Percentiles rank a stretch among this genome's conserved stretches.
phyloP scores from a whole-genome alignment of 2,329 filamentous ascomycete genomes.

The Xylariaceae sp. region DNA sequence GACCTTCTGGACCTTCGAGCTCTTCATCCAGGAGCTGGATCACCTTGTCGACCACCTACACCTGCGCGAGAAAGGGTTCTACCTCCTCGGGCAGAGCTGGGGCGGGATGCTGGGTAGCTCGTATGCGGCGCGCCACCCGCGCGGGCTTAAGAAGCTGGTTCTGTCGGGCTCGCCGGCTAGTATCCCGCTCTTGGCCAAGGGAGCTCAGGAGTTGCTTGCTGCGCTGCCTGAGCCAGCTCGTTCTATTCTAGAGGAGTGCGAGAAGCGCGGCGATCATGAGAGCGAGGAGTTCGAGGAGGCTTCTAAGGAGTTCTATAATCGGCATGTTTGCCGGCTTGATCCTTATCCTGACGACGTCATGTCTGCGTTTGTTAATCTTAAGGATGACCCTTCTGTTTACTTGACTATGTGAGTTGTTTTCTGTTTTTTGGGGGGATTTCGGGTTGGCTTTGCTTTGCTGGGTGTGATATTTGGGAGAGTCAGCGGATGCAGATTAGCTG shows the following conservation, averaged over 20 bases:
- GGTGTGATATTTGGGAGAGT: too few species aligned
- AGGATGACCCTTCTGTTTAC: slow-evolving; percentile 18
- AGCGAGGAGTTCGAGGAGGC: slow-evolving; percentile 18
- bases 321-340: slow-evolving; percentile 18
- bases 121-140: slow-evolving; percentile 16
- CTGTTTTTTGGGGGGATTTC: neutral
- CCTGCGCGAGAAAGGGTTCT: slow-evolving; percentile 15
- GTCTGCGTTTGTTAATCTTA: slow-evolving; percentile 8
- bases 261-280: slow-evolving; percentile 12
- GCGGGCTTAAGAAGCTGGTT: slow-evolving; percentile 24
- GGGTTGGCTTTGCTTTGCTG: too few species aligned
- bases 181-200: slow-evolving; percentile 23
- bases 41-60: slow-evolving; percentile 21
- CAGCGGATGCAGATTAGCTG: too few species aligned
- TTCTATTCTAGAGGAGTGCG: slow-evolving; percentile 14
- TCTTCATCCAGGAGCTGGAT: slow-evolving; percentile 26
- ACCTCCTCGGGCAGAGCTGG: slow-evolving; percentile 24
- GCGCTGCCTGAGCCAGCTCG: slow-evolving; percentile 9
- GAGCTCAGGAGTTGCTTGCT: slow-evolving; percentile 13
- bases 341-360: slow-evolving; percentile 12
- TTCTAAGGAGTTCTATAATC: slow-evolving; percentile 7
- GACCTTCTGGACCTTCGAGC: slow-evolving; percentile 26
- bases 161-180: slow-evolving; percentile 25
- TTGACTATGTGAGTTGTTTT: slow-evolving; percentile 24
- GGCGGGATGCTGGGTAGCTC: slow-evolving; percentile 24